Percentiles rank a stretch among this genome's conserved stretches.
phyloP scores from a whole-genome alignment of 2,329 filamentous ascomycete species.

The Paracoccidioides lutzii region DNA sequence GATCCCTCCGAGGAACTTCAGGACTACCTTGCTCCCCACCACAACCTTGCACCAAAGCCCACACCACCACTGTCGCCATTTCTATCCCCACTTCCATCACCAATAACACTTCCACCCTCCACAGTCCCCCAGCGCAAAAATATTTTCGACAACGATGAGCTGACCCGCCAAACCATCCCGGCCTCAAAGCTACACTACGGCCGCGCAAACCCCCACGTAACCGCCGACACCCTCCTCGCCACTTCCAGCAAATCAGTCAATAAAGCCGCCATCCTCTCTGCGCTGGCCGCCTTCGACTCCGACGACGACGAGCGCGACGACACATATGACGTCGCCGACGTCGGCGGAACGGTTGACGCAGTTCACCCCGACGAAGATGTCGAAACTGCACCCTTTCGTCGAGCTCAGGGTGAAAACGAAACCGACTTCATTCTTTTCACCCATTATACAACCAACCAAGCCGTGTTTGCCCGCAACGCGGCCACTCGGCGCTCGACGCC shows the following conservation, averaged over 20 bases:
- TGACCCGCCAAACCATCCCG: conserved; percentile 57
- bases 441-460: conserved; percentile 52
- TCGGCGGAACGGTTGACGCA: conserved; percentile 73
- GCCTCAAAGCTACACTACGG: conserved; percentile 64
- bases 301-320: conserved; percentile 96
- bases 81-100: conserved; percentile 17
- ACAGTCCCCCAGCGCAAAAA: conserved; percentile 51
- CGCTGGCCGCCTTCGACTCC: conserved; percentile 75
- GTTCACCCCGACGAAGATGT: conserved; percentile 32
- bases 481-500: conserved; percentile 52
- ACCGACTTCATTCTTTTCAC: conserved; percentile 60
- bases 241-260: conserved; percentile 47
- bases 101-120: conserved; percentile 20
- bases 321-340: conserved; percentile 85
- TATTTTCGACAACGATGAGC: conserved; percentile 66
- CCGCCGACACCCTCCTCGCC: conserved; percentile 58
- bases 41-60: conserved; percentile 40
- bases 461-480: conserved; percentile 58
- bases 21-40: conserved; percentile 12
- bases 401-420: conserved; percentile 15
- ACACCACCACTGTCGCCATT: conserved; percentile 39
- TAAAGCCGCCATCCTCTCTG: conserved; percentile 79
- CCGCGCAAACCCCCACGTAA: conserved; percentile 47
- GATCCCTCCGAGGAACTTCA: conserved; percentile 40
- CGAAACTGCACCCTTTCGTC: conserved; percentile 30